phyloP scores from a whole-genome alignment of 106 monocot species.

The Dactylorhiza incarnata region DNA sequence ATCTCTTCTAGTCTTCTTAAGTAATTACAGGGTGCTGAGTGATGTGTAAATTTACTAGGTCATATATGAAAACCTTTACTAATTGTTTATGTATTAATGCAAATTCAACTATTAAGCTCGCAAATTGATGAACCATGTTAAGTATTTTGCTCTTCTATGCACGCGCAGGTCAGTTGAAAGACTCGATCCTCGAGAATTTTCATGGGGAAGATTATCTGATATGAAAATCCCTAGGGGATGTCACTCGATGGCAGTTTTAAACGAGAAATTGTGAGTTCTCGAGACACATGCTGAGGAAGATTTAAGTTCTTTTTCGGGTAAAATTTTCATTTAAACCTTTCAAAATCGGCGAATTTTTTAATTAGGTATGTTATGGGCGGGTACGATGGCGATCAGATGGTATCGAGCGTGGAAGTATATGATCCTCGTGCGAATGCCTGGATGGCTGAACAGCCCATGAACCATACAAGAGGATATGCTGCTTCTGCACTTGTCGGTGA shows the following conservation, averaged over 20 bases:
- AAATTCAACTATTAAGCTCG: no score
- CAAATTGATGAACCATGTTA: no score
- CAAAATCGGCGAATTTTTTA: neutral
- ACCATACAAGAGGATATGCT: constrained; percentile 45
- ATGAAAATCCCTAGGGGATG: constrained; percentile 53
- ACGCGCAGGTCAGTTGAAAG: constrained; percentile 62
- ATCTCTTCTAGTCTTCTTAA: no score
- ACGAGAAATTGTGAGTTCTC: constrained; percentile 56
- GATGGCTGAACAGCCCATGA: constrained; percentile 47
- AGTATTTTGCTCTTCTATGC: neutral
- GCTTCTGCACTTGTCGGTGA: constrained; percentile 31
- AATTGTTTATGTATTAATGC: no score
- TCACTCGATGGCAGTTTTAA: constrained; percentile 49
- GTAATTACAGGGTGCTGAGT: no score
- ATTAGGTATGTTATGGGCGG: constrained; percentile 67
- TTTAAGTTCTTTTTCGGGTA: neutral
- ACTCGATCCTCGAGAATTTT: constrained; percentile 53
- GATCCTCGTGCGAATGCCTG: constrained; percentile 58
- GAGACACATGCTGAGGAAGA: neutral
- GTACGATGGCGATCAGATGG: constrained; percentile 40
- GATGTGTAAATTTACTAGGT: no score
- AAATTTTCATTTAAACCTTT: neutral
- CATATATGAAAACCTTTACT: no score
- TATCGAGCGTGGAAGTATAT: constrained; percentile 52
- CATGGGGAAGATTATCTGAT: constrained; percentile 49